Conservation (phyloP, 192 early-diverging fungal genomes). For the Kappamyces sp. region DNA sequence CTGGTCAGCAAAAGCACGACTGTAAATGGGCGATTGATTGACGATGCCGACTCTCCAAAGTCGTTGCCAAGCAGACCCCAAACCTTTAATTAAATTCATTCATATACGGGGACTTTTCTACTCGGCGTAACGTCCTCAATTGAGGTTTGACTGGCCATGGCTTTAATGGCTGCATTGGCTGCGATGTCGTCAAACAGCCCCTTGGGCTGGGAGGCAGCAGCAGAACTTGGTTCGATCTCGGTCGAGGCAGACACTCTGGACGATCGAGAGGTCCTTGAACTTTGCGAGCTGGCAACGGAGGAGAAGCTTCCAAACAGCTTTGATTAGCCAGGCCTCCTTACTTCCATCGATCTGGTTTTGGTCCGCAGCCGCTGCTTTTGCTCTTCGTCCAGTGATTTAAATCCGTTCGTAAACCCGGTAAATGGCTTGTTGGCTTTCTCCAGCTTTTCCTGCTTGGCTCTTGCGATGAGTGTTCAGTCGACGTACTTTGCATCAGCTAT, state of each 20-base stretch:
- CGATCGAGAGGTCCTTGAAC: too few relatives aligned
- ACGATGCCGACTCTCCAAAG: background rate
- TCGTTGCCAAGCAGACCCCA: background rate
- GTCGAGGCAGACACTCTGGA: too few relatives aligned
- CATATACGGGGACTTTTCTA: constrained; percentile 12
- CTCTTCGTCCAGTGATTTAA: constrained; percentile 11
- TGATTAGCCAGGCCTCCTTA: too few relatives aligned
- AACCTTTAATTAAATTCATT: constrained; percentile 4
- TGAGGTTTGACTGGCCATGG: background rate
- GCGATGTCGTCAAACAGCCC: too few relatives aligned
- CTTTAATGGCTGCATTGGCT: background rate
- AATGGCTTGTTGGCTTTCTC: background rate
- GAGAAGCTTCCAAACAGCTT: too few relatives aligned
- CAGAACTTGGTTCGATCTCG: too few relatives aligned
- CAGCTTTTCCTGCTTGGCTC: background rate
- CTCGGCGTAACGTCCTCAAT: background rate
- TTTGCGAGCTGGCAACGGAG: too few relatives aligned
- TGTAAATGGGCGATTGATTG: too few relatives aligned
- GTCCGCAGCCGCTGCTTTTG: constrained; percentile 17
- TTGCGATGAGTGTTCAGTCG: background rate
- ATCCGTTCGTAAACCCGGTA: constrained; percentile 13
- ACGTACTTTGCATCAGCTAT: constrained; percentile 1
- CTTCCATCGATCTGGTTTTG: too few relatives aligned
- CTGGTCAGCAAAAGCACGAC: too few relatives aligned
- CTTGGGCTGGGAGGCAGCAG: too few relatives aligned